These are phyloP conservation scores for Candida mattraensis DNA, from an alignment of 805 yeast species.

Conservation along the genomic window DNA sequence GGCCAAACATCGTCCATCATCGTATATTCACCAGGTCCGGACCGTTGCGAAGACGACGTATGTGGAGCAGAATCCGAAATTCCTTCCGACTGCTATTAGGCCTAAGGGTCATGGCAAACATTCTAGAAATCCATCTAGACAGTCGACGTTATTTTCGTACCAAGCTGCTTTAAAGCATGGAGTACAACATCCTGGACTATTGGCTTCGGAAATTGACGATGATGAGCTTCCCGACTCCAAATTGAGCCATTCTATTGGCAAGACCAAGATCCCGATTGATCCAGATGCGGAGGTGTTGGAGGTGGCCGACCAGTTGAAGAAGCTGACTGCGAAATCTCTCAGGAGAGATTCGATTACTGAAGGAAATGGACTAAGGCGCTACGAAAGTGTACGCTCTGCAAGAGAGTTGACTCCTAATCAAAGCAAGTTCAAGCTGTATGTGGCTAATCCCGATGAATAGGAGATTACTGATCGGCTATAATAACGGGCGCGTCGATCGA, in stretches of 20 bases:
- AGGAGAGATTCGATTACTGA: conserved; percentile 7
- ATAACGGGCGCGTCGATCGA: conserved; percentile 15
- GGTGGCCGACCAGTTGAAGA: conserved; percentile 32
- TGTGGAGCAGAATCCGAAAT: conserved; percentile 45
- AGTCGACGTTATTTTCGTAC: conserved; percentile 25
- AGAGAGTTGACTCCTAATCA: conserved; percentile 30
- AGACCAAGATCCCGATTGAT: conserved; percentile 31
- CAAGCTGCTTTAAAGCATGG: conserved; percentile 59
- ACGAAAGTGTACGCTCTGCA: conserved; percentile 35
- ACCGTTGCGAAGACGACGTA: conserved; percentile 37
- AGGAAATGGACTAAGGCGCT: conserved; percentile 29
- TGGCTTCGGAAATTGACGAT: conserved; percentile 77
- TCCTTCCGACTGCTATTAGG: conserved; percentile 53
- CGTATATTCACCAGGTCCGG: conserved; percentile 16
- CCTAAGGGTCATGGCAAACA: conserved; percentile 38
- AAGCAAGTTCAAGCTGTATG: conserved; percentile 45
- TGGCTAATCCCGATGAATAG: conserved; percentile 56
- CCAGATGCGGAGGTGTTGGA: conserved; percentile 35
- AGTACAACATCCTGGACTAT: conserved; percentile 62
- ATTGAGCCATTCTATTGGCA: conserved; percentile 27
- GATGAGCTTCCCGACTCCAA: conserved; percentile 44
- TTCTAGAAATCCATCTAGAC: conserved; percentile 30
- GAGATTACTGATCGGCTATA: conserved; percentile 1
- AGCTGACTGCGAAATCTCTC: conserved; percentile 25
- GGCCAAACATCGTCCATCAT: conserved; percentile 11